Evolutionary conservation across 306 rosid genomes (phyloP), one percentile per base, ranked within the genome.

Genomic region (Astragalus membranaceus): DNA sequence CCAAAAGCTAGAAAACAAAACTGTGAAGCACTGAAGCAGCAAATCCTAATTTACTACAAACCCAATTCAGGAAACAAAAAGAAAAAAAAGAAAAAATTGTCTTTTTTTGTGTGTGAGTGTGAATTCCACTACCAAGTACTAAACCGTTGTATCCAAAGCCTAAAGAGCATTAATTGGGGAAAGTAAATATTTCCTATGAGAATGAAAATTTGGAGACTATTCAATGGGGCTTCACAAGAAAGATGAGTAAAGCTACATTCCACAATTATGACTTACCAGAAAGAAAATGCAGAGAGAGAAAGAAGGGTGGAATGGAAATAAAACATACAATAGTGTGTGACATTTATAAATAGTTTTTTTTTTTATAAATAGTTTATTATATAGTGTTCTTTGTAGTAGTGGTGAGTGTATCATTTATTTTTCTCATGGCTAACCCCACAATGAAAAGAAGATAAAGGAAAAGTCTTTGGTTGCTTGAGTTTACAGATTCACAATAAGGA

Each of bases 391-490:
- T n/a, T n/a, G n/a, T n/a, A n/a, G n/a, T n/a, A 26, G 30, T 26
- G 30, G 30, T 26, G 30, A 26, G 30, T 26, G 30, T 26, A 26
- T 26, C 2, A 1, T 3, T 26, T 3, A 26, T 26, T 26, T 1
- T 26, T 1, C 30, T 26, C 4, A 26, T 26, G 30, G 30, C 30
- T 26, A 26, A 26, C 30, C 30, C 30, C 30, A 26, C 30, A 26
- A 52, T 42, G 72, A 79, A 69, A 79, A 70, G 58, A 80, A 59
- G 70, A 80, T 79, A 75, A 84, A 88, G 80, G 84, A 67, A 70
- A 83, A 76, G 76, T 79, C 80, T 88, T 15, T 60, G 48, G 13
- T 61, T 89, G 95, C 96, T 89, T 89, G 91, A 82, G 81, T 80
- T 83, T 85, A 29, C 88, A 85, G 89, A 75, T 82, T 88, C 91